Evolutionary conservation across 345 rosid genomes (phyloP), one percentile per base, ranked within the genome.

Genomic region (Citrus hindsii): DNA sequence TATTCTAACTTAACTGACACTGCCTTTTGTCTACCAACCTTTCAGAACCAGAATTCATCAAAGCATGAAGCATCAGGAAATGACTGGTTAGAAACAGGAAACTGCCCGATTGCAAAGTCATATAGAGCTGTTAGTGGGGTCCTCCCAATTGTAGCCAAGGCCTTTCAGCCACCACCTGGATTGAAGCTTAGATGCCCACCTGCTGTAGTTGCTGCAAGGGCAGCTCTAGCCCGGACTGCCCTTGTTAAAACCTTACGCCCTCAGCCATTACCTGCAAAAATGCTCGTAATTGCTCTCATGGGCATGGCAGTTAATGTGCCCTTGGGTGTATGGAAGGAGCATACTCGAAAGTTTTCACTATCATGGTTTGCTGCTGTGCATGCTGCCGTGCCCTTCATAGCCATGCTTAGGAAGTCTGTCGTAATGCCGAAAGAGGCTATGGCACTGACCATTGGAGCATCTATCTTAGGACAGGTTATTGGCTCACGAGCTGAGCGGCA

Each of bases 371-470:
- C 84, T 16, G 97, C 97, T 2, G 87, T 94, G 69, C 97, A 94
- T 78, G 97, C 98, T 25, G 96, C 96, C n/a, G 97, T 94, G 56
- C 98, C 95, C 24, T 94, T 94, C 79, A 91, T 94, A 68, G 98
- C 95, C 14, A 91, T 94, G 94, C 92, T 93, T 14, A 85, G 98
- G 86, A 94, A 94, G 78, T 93, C 97, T 1, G 92, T 91, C 1
- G 19, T 87, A 85, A 93, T 94, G 93, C 98, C 97, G 0, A 94
- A 94, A 76, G 68, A 94, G 42, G 98, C 98, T 4, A 94, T 94
- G 97, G 97, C 89, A 8, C 77, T 94, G 80, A 94, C 98, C 8
- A 89, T 93, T 24, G 97, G 88, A 33, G 97, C 98, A 70, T 93
- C 98, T 1, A 92, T 94, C 48, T 30, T 93, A 37, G 98, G 98